Percentiles rank a stretch among this genome's conserved stretches.
These are phyloP conservation scores for Cyberlindnera sargentensis DNA, from an alignment of 805 yeast species.

Conservation along the genomic window DNA sequence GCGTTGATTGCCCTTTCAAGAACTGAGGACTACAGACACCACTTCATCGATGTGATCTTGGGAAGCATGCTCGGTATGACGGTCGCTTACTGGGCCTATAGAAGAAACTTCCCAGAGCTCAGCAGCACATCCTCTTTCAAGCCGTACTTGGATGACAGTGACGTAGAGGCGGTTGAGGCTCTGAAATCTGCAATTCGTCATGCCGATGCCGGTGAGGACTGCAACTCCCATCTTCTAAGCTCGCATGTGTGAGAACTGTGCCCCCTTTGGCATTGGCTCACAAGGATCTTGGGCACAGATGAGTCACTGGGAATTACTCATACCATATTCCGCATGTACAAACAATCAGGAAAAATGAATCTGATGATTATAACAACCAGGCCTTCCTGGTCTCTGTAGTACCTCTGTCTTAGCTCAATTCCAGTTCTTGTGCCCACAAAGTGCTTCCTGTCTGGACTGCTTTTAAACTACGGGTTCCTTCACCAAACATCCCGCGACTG, in stretches of 20 bases:
- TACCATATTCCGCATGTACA: too few species aligned
- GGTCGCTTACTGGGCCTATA: conserved; percentile 42
- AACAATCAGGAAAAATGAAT: too few species aligned
- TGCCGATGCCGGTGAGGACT: conserved; percentile 16
- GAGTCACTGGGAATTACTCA: neutral
- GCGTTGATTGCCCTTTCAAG: conserved; percentile 73
- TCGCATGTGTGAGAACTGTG: neutral
- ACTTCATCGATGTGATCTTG: conserved; percentile 72
- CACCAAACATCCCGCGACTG: too few species aligned
- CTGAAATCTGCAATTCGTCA: conserved; percentile 4
- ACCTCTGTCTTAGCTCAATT: too few species aligned
- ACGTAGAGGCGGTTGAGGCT: conserved; percentile 24
- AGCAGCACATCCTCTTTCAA: conserved; percentile 29
- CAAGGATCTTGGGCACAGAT: neutral
- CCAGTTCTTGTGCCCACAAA: too few species aligned
- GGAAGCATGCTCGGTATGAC: conserved; percentile 64
- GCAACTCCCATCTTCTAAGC: conserved; percentile 4
- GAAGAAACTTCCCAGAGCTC: conserved; percentile 34
- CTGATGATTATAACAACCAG: too few species aligned
- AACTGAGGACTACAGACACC: conserved; percentile 91
- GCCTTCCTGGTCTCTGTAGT: too few species aligned
- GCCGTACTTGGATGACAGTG: conserved; percentile 35
- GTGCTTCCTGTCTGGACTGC: too few species aligned
- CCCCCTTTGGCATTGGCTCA: too few species aligned
- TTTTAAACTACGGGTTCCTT: too few species aligned